phyloP scores from a whole-genome alignment of 768 basidiomycete genomes.

The Tephrocybe rancida region DNA sequence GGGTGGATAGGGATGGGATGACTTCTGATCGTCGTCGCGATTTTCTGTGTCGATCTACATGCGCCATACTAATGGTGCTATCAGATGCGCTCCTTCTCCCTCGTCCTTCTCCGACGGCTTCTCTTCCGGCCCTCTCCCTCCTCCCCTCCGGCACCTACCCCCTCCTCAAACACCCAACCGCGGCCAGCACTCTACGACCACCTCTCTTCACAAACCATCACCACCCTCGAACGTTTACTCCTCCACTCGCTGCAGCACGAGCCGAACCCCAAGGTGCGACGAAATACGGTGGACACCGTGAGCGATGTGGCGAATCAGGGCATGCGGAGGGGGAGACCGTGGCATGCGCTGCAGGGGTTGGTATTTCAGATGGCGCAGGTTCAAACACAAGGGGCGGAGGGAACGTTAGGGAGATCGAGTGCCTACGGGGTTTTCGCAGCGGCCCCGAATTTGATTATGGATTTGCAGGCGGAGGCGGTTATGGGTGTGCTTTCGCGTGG shows the following conservation, averaged over 20 bases:
- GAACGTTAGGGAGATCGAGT: constrained; percentile 47
- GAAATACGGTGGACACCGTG: constrained; percentile 74
- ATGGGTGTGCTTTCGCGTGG: constrained; percentile 68
- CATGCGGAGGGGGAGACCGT: constrained; percentile 75
- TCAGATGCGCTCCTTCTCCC: constrained; percentile 85
- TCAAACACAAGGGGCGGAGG: constrained; percentile 11
- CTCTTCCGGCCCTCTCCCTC: constrained; percentile 65
- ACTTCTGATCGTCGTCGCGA: too few species aligned
- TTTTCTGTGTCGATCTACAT: background rate
- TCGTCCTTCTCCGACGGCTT: constrained; percentile 78
- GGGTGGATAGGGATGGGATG: too few species aligned
- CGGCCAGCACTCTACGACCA: constrained; percentile 68
- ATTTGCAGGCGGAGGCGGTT: constrained; percentile 73
- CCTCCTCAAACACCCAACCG: constrained; percentile 11
- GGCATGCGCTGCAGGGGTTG: constrained; percentile 79
- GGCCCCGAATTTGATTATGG: constrained; percentile 75
- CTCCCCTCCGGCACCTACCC: constrained; percentile 13
- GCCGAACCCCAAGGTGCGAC: constrained; percentile 55
- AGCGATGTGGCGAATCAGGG: constrained; percentile 76
- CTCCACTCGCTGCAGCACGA: constrained; percentile 72
- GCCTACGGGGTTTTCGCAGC: constrained; percentile 76
- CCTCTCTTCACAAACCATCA: constrained; percentile 64
- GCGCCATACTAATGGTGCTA: background rate
- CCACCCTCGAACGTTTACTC: constrained; percentile 71
- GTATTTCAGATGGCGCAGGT: constrained; percentile 65